Conservation (phyloP, 768 basidiomycete species). For the Clavaria fumosa region DNA sequence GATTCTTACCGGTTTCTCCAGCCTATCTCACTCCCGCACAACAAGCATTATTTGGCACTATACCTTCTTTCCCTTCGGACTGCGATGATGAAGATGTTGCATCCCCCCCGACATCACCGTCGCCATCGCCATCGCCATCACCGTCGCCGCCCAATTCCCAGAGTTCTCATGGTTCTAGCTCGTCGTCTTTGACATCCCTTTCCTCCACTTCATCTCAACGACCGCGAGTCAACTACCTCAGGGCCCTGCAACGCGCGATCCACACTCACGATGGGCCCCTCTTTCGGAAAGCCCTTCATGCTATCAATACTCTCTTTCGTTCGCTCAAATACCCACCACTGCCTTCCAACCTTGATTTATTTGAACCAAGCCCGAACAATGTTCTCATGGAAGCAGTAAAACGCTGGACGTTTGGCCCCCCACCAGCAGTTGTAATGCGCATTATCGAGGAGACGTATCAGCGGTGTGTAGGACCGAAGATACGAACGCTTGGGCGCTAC, state of each 20-base stretch:
- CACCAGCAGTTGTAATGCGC: conserved; percentile 50
- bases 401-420: conserved; percentile 42
- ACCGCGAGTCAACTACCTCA: conserved; percentile 28
- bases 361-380: conserved; percentile 30
- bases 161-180: conserved; percentile 17
- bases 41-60: conserved; percentile 48
- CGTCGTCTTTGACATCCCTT: conserved; percentile 19
- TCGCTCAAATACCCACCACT: conserved; percentile 49
- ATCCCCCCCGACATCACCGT: conserved; percentile 22
- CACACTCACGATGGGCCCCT: conserved; percentile 55
- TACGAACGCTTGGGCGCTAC: conserved; percentile 68
- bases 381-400: conserved; percentile 30
- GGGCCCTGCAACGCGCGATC: conserved; percentile 54
- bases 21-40: conserved; percentile 56
- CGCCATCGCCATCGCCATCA: conserved; percentile 24
- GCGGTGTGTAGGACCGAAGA: conserved; percentile 79
- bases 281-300: conserved; percentile 45
- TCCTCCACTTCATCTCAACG: conserved; percentile 13
- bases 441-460: conserved; percentile 89
- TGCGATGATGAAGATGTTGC: conserved; percentile 27
- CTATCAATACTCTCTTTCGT: conserved; percentile 47
- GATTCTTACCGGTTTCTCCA: conserved; percentile 17
- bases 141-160: conserved; percentile 17
- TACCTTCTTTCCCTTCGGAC: conserved; percentile 41
- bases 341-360: conserved; percentile 37